phyloP scores from a whole-genome alignment of 768 basidiomycete genomes.

The Leccinum subgranulosum region DNA sequence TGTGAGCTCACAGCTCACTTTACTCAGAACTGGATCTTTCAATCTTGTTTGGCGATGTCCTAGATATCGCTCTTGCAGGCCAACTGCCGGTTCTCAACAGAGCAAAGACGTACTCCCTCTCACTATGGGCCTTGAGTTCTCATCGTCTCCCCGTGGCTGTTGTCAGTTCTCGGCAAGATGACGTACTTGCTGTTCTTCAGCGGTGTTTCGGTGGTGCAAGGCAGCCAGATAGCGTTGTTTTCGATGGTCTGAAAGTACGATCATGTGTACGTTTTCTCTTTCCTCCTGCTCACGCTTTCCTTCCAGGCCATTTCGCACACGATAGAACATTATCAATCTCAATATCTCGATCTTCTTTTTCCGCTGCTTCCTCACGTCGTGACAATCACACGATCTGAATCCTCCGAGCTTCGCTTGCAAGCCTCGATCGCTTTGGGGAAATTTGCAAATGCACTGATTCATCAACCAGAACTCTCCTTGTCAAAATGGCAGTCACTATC shows the following conservation, averaged over 20 bases:
- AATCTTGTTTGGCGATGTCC: conserved; percentile 41
- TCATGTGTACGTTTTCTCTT: neutral
- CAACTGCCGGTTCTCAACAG: conserved; percentile 37
- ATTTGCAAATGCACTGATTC: conserved; percentile 28
- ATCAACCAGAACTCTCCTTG: conserved; percentile 31
- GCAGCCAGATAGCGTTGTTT: conserved; percentile 11
- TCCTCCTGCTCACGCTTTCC: conserved; percentile 4
- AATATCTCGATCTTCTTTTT: conserved; percentile 16
- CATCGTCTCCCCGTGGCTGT: conserved; percentile 45
- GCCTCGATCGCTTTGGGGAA: conserved; percentile 22
- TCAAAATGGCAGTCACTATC: conserved; percentile 26
- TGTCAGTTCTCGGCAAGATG: conserved; percentile 30
- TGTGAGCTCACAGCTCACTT: neutral
- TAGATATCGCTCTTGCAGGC: conserved; percentile 39
- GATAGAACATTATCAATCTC: conserved; percentile 14
- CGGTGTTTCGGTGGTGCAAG: conserved; percentile 33
- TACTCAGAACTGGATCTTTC: conserved; percentile 42
- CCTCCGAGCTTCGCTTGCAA: conserved; percentile 17
- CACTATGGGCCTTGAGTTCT: conserved; percentile 47
- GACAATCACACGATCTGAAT: conserved; percentile 10
- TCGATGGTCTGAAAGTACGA: conserved; percentile 31
- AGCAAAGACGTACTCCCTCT: conserved; percentile 44
- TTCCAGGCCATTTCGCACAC: conserved; percentile 26
- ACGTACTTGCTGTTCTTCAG: conserved; percentile 36
- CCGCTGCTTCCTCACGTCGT: conserved; percentile 24